Base-by-base conservation (phyloP, 306 rosid genomes). In the Malus asiatica region DNA sequence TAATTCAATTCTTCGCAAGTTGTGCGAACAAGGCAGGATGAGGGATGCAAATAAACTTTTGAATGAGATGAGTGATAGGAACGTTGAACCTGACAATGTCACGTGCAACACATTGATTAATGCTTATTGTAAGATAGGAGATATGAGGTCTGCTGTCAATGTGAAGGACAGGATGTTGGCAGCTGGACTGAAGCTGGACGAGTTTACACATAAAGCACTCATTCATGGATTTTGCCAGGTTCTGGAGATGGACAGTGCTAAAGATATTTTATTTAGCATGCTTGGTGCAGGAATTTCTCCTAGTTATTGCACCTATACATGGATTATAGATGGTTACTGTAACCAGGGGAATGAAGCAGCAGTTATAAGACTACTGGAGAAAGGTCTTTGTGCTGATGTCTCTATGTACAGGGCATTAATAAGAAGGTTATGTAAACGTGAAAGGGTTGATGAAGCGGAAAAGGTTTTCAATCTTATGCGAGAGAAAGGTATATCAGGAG, bases 81-180 rank as follows among this genome's bases (percentile, higher is more conserved):
- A 89, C 66, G 76, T 94, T 74, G 88, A 85, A 70, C 90, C 96
- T 15, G 98, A 94, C 73, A 90, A 83, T 80, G 81, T 92, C 78
- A 94, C 98, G 4, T 94, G 98, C 62, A 91, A 94, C 85, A 94
- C 98, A 11, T 82, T 94, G 84, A 86, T 91, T 53, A 90, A 94
- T 90, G 89, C 97, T 52, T 94, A 94, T 78, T 87, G 89, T 87
- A 91, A 94, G 82, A 81, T 90, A 72, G 89, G 93, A 76, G 97
- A 91, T 79, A 75, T 90, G 89, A 80, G 66, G 60, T 90, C 98
- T 69, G 96, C 96, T 25, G 70, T 87, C 80, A 91, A 86, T 82
- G 93, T 90, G 80, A 90, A 90, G 90, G 80, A 84, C 68, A 89
- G 78, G 75, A 87, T 94, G 97, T 82, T 89, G 73, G 96, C 88